Conservation (phyloP, 345 rosid species). For the Populus tremula region DNA sequence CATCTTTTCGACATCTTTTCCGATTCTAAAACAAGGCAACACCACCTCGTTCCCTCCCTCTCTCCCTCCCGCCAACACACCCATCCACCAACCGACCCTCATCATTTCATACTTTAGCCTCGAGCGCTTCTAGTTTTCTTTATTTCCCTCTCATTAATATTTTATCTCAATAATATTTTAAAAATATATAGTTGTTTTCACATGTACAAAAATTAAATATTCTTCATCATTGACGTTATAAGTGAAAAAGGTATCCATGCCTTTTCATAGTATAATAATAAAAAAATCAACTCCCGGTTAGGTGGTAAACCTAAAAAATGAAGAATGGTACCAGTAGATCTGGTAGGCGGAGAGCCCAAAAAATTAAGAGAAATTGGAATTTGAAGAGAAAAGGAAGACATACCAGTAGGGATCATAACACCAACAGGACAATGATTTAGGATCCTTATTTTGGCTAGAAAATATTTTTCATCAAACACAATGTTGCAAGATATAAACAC, state of each 20-base stretch:
- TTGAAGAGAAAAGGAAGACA: background rate
- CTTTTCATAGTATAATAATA: too few relatives aligned
- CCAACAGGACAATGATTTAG: background rate
- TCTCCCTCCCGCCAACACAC: conserved; percentile 18
- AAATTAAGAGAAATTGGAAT: too few relatives aligned
- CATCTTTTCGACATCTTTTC: conserved; percentile 26
- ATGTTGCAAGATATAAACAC: background rate
- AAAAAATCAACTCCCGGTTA: too few relatives aligned
- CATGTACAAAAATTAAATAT: too few relatives aligned
- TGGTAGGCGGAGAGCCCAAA: background rate
- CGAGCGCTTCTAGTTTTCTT: conserved; percentile 1
- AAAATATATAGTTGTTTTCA: too few relatives aligned
- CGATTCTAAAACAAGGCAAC: conserved; percentile 2
- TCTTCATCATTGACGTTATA: too few relatives aligned
- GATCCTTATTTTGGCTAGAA: background rate
- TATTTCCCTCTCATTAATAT: background rate
- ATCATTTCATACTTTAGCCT: conserved; percentile 25
- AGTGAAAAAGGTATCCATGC: too few relatives aligned
- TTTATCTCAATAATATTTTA: too few relatives aligned
- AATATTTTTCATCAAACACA: background rate
- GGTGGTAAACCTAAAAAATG: background rate
- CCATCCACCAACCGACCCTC: conserved; percentile 20
- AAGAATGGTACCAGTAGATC: background rate
- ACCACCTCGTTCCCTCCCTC: background rate
- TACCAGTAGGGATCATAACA: background rate